Evolutionary conservation across 306 rosid genomes (phyloP).

Genomic region (Glycine soja): DNA sequence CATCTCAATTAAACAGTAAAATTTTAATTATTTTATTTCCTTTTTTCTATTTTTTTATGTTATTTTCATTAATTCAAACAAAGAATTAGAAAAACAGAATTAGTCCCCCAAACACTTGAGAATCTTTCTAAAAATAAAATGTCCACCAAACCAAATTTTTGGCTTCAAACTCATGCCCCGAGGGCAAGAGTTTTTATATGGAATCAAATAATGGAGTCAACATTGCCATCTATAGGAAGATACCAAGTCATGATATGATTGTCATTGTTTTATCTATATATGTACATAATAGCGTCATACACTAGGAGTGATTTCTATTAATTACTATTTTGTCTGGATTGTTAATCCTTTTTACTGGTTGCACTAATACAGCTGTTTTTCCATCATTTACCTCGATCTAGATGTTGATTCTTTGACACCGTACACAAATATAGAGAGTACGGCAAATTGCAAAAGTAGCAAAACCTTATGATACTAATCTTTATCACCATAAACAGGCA

Average conservation of each 20-base stretch:
- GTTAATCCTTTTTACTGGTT: slow-evolving; percentile 29
- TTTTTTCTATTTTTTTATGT: background rate
- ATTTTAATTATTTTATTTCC: background rate
- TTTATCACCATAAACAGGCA: slow-evolving; percentile 10
- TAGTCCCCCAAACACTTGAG: background rate
- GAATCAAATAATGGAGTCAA: background rate
- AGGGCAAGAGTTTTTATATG: background rate
- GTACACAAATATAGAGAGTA: background rate
- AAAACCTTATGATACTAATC: slow-evolving; percentile 32
- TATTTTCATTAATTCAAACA: background rate
- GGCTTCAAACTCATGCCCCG: background rate
- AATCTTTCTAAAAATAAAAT: background rate
- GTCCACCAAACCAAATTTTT: background rate
- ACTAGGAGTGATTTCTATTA: slow-evolving; percentile 8
- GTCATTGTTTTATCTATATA: background rate
- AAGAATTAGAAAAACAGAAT: background rate
- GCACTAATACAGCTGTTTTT: slow-evolving; percentile 46
- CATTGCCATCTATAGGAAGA: background rate
- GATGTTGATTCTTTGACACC: slow-evolving; percentile 32
- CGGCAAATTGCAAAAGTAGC: slow-evolving; percentile 11
- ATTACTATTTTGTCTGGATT: slow-evolving; percentile 31
- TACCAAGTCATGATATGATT: slow-evolving; percentile 18
- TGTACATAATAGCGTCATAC: background rate
- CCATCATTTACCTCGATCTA: slow-evolving; percentile 34
- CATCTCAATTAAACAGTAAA: background rate